Evolutionary conservation across 805 yeast genomes (phyloP).

Genomic region (Hanseniaspora occidentalis): DNA sequence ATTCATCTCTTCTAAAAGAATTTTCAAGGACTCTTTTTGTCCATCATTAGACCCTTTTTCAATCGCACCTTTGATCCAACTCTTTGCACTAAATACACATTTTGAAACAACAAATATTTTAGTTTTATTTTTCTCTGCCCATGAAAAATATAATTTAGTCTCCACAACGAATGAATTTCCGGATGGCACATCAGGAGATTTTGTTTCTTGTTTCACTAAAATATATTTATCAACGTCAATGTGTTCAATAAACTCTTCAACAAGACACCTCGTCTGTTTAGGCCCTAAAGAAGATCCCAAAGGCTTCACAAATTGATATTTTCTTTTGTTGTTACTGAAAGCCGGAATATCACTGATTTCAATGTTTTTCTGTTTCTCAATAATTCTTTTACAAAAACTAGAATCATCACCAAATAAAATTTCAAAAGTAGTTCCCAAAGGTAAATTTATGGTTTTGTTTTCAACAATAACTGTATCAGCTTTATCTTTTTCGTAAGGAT

Average conservation of each 20-base stretch:
- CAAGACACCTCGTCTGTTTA: conserved; percentile 52
- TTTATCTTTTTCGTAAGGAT: conserved; percentile 31
- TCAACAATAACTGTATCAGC: conserved; percentile 39
- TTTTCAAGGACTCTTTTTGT: conserved; percentile 44
- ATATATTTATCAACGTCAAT: conserved; percentile 32
- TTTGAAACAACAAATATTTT: conserved; percentile 40
- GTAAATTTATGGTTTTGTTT: conserved; percentile 43
- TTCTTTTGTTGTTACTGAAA: conserved; percentile 31
- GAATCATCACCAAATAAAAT: conserved; percentile 52
- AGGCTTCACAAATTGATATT: conserved; percentile 46
- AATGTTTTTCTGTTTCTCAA: conserved; percentile 49
- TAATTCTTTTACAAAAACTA: conserved; percentile 31
- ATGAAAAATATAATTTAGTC: conserved; percentile 46
- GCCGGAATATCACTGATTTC: conserved; percentile 41
- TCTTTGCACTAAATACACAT: conserved; percentile 61
- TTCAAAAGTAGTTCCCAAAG: conserved; percentile 49
- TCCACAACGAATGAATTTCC: conserved; percentile 56
- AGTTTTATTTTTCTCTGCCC: conserved; percentile 43
- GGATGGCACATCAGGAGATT: conserved; percentile 65
- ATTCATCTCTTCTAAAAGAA: conserved; percentile 32
- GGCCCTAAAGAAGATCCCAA: conserved; percentile 57
- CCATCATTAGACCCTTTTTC: conserved; percentile 70
- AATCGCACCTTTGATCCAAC: conserved; percentile 65
- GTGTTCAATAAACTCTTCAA: conserved; percentile 42
- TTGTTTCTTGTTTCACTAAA: conserved; percentile 38